These are phyloP conservation scores for Panicum miliaceum DNA, from an alignment of 176 grass and related monocot genomes.

Conservation along the genomic window DNA sequence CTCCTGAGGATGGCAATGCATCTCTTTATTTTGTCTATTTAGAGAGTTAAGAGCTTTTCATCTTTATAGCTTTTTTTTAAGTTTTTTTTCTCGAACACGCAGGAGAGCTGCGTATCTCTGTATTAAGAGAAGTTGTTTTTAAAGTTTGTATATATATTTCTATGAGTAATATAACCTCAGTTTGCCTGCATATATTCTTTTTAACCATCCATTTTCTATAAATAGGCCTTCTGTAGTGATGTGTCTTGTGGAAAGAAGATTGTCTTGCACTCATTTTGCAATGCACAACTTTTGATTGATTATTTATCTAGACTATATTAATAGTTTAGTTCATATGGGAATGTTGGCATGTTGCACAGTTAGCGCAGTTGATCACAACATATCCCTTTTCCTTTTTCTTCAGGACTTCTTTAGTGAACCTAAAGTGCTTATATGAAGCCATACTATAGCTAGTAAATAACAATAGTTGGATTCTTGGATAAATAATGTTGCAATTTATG, in stretches of 20 bases:
- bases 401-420: not conserved
- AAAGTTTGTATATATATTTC: not conserved
- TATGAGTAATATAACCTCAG: not conserved
- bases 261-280: constrained; percentile 5
- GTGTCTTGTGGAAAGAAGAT: not conserved
- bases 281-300: not conserved
- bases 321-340: not conserved
- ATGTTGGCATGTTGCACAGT: not conserved
- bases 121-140: too few relatives aligned
- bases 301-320: not conserved
- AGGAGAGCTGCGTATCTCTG: too few relatives aligned
- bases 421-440: not conserved
- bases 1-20: not conserved
- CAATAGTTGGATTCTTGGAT: not conserved
- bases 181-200: not conserved
- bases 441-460: not conserved
- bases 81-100: too few relatives aligned
- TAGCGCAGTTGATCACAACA: not conserved
- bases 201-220: not conserved
- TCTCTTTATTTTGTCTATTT: not conserved
- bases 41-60: not conserved
- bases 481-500: not conserved
- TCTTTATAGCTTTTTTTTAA: not conserved
- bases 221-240: not conserved
- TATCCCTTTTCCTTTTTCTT: not conserved